Conservation (phyloP, 306 rosid genomes). For the Echinosophora koreensis region DNA sequence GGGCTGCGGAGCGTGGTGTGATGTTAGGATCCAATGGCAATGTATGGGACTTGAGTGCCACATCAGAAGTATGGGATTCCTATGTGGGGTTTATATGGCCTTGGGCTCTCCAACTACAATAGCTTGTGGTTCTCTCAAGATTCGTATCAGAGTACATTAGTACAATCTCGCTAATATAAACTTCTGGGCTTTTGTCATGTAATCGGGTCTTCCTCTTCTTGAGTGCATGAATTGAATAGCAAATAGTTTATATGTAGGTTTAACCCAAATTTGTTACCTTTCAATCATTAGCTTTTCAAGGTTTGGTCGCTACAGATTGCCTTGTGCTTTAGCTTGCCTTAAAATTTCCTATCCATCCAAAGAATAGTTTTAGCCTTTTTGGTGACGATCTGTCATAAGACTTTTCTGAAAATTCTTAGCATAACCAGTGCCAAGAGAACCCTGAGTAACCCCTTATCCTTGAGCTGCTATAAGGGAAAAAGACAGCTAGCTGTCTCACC, state of each 20-base stretch:
- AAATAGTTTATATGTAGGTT: neutral
- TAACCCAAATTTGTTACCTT: neutral
- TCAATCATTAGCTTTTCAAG: neutral
- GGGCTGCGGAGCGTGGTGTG: too few relatives aligned
- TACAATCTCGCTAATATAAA: constrained; percentile 14
- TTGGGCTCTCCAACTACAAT: too few relatives aligned
- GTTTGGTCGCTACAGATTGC: constrained; percentile 1
- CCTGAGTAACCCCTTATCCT: neutral
- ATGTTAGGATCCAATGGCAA: too few relatives aligned
- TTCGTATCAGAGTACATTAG: too few relatives aligned
- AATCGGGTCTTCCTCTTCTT: neutral
- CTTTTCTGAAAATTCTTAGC: neutral
- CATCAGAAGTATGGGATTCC: too few relatives aligned
- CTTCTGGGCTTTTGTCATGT: constrained; percentile 23
- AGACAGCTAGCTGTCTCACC: neutral
- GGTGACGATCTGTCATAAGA: neutral
- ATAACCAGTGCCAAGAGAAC: neutral
- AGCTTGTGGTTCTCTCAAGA: too few relatives aligned
- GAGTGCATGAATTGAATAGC: constrained; percentile 4
- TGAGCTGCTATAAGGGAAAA: neutral
- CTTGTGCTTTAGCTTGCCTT: neutral
- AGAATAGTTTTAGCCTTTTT: neutral
- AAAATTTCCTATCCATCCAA: neutral
- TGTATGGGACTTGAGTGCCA: too few relatives aligned
- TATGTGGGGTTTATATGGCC: too few relatives aligned